Evolutionary conservation across 2,329 filamentous ascomycete genomes (phyloP).

Genomic region (Penicillium hordei): DNA sequence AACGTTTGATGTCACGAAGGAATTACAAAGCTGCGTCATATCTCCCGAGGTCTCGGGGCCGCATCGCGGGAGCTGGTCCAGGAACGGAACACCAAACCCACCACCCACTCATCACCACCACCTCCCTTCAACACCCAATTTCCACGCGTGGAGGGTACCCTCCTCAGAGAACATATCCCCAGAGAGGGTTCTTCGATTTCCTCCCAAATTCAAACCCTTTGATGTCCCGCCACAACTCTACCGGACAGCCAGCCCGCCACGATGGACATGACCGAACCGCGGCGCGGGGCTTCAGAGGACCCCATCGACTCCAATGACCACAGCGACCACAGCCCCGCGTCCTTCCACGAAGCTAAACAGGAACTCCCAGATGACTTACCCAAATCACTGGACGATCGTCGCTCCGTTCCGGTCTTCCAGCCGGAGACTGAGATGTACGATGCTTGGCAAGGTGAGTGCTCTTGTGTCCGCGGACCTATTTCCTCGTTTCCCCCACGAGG

Average conservation of each 20-base stretch:
- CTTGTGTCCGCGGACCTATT: not conserved
- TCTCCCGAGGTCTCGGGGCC: not conserved
- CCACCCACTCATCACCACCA: not conserved
- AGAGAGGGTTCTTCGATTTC: slow-evolving; percentile 15
- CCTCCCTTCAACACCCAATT: not conserved
- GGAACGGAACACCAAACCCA: slow-evolving; percentile 12
- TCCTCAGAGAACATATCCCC: not conserved
- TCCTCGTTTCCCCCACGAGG: not conserved
- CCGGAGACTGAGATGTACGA: slow-evolving; percentile 97
- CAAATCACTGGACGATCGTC: slow-evolving; percentile 85
- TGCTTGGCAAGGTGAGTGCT: slow-evolving; percentile 84
- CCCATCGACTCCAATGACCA: slow-evolving; percentile 22
- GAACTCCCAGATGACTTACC: slow-evolving; percentile 81
- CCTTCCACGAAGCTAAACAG: slow-evolving; percentile 22
- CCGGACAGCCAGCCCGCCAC: slow-evolving; percentile 22
- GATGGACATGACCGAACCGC: slow-evolving; percentile 38
- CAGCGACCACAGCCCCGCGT: slow-evolving; percentile 24
- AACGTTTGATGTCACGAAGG: not conserved
- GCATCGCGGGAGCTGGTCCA: slow-evolving; percentile 4
- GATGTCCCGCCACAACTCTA: slow-evolving; percentile 20
- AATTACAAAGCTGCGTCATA: slow-evolving; percentile 9
- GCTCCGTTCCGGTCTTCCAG: slow-evolving; percentile 64
- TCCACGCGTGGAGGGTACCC: not conserved
- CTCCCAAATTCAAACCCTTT: slow-evolving; percentile 11
- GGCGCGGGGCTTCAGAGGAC: slow-evolving; percentile 34